phyloP scores from a whole-genome alignment of 83 land plant genomes.

The Larix sibirica region DNA sequence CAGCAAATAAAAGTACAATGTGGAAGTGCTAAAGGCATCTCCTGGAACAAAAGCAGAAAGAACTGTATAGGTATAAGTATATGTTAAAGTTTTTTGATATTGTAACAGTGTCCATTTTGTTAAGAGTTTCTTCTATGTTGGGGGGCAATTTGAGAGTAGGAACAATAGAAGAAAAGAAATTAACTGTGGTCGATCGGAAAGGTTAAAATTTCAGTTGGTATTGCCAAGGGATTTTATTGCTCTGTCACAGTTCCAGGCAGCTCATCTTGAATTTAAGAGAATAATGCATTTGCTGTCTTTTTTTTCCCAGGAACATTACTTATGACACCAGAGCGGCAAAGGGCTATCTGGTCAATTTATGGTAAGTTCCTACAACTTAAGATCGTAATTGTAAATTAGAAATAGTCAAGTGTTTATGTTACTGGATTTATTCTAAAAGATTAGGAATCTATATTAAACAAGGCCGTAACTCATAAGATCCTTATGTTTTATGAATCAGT shows the following conservation, averaged over 20 bases:
- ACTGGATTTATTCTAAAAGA: no score
- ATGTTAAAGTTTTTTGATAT: no score
- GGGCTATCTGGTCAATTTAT: slow-evolving; percentile 94
- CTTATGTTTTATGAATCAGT: neutral
- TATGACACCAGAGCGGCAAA: slow-evolving; percentile 88
- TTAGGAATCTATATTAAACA: no score
- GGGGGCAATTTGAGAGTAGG: neutral
- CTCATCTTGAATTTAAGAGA: neutral
- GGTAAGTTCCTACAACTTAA: slow-evolving; percentile 32
- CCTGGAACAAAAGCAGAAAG: no score
- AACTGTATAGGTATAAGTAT: no score
- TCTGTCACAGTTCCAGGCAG: neutral
- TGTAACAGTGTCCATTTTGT: no score
- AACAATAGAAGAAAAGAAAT: neutral
- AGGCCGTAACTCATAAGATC: no score
- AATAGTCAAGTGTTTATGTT: no score
- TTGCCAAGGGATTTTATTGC: neutral
- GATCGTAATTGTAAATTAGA: no score
- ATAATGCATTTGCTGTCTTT: slow-evolving; percentile 7
- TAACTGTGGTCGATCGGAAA: neutral
- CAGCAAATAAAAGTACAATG: no score
- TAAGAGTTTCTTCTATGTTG: no score
- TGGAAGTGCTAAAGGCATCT: no score
- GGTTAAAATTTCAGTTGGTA: neutral
- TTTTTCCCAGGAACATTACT: slow-evolving; percentile 76